A percentile compares a stretch with the other conserved stretches of the same genome.
phyloP scores from a whole-genome alignment of 768 basidiomycete species.

The Trametes sanguinea region DNA sequence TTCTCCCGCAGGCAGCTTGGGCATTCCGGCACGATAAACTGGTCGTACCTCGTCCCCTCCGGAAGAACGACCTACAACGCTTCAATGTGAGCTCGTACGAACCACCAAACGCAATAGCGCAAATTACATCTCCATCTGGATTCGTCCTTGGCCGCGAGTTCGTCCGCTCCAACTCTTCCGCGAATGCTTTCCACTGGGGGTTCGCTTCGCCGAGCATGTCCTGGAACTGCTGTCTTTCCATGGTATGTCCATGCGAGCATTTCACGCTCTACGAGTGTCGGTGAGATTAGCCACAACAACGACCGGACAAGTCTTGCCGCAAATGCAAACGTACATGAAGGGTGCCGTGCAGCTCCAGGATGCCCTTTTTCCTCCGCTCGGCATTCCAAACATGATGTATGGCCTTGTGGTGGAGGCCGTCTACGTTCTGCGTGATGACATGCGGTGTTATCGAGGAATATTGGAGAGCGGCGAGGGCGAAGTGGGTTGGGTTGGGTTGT shows the following conservation, averaged over 20 bases:
- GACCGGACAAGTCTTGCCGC: not conserved
- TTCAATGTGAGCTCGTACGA: not conserved
- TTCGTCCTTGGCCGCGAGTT: conserved; percentile 74
- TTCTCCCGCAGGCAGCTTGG: conserved; percentile 62
- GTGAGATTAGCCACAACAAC: not conserved
- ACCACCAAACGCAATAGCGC: no score
- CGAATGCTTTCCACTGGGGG: conserved; percentile 75
- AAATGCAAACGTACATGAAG: conserved; percentile 58
- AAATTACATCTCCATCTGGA: conserved; percentile 84
- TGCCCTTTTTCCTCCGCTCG: conserved; percentile 40
- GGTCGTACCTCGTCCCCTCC: conserved; percentile 72
- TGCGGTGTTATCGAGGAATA: conserved; percentile 58
- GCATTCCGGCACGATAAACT: conserved; percentile 82
- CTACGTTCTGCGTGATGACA: conserved; percentile 91
- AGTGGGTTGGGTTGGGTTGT: conserved; percentile 87
- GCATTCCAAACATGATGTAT: conserved; percentile 47
- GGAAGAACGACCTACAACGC: conserved; percentile 63
- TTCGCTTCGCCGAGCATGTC: conserved; percentile 69
- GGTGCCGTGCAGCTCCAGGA: conserved; percentile 89
- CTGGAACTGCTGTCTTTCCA: conserved; percentile 72
- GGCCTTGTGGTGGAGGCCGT: conserved; percentile 89
- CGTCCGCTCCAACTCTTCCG: conserved; percentile 60
- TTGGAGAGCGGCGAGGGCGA: conserved; percentile 81
- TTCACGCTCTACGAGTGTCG: conserved; percentile 58
- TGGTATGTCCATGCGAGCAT: conserved; percentile 72